Conservation (phyloP, 2,329 filamentous ascomycete genomes). For the Dactylellina cionopaga region DNA sequence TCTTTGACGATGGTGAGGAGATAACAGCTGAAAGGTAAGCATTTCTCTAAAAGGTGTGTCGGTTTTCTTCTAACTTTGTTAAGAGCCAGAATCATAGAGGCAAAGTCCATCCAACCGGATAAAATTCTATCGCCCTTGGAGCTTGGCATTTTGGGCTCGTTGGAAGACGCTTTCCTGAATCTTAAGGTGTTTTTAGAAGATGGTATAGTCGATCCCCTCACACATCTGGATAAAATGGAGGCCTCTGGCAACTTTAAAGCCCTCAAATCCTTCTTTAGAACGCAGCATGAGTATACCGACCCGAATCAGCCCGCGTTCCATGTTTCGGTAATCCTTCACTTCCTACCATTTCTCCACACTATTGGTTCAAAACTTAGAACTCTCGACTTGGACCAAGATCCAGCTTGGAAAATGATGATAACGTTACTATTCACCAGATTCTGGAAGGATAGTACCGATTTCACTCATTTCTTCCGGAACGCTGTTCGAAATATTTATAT, state of each 20-base stretch:
- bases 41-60: not conserved
- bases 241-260: not conserved
- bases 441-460: conserved; percentile 14
- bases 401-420: not conserved
- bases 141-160: not conserved
- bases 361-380: not conserved
- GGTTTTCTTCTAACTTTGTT: not conserved
- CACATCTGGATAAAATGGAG: not conserved
- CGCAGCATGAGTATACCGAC: not conserved
- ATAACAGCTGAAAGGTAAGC: not conserved
- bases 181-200: not conserved
- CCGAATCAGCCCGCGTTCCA: not conserved
- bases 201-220: not conserved
- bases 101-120: not conserved
- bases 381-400: not conserved
- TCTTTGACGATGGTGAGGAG: conserved; percentile 13
- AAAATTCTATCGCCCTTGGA: not conserved
- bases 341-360: conserved; percentile 2
- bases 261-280: conserved; percentile 16
- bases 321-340: conserved; percentile 16
- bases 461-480: conserved; percentile 9
- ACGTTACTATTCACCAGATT: conserved; percentile 7
- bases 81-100: not conserved
- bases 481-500: conserved; percentile 4
- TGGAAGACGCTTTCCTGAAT: not conserved